A percentile compares a stretch with the other conserved stretches of the same genome.
phyloP scores from a whole-genome alignment of 129 eudicot genomes.

The Scalesia atractyloides region DNA sequence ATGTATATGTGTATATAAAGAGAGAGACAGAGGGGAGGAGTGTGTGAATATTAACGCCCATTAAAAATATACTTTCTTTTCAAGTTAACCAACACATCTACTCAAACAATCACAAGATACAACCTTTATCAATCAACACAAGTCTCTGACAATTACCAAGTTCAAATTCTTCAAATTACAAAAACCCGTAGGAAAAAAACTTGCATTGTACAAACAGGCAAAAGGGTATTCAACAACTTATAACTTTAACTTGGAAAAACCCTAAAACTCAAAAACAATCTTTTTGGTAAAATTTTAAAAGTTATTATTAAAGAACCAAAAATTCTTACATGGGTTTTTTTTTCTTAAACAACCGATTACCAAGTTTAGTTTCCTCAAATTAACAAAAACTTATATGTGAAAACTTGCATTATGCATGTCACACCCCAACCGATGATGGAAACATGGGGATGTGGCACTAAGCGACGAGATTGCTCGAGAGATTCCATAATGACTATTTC shows the following conservation, averaged over 20 bases:
- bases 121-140: slow-evolving; percentile 22
- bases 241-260: neutral
- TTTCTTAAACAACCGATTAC: neutral
- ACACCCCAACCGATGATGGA: too few relatives aligned
- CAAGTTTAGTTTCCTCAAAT: too few relatives aligned
- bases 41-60: too few relatives aligned
- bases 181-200: slow-evolving; percentile 14
- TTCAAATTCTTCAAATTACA: slow-evolving; percentile 26
- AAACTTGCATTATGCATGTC: neutral
- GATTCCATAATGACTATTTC: too few relatives aligned
- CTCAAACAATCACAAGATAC: slow-evolving; percentile 23
- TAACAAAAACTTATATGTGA: slow-evolving; percentile 13
- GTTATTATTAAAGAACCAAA: slow-evolving; percentile 1
- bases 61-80: slow-evolving; percentile 26
- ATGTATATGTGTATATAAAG: too few relatives aligned
- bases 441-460: too few relatives aligned
- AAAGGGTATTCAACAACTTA: slow-evolving; percentile 13
- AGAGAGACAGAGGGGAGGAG: too few relatives aligned
- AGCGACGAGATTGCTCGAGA: too few relatives aligned
- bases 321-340: slow-evolving; percentile 38
- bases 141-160: slow-evolving; percentile 5
- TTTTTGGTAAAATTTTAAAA: too few relatives aligned
- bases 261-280: neutral
- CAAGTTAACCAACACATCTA: slow-evolving; percentile 19
- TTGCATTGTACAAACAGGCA: neutral